Evolutionary conservation across 768 basidiomycete species (phyloP).

Genomic region (Pleurotus tuoliensis): DNA sequence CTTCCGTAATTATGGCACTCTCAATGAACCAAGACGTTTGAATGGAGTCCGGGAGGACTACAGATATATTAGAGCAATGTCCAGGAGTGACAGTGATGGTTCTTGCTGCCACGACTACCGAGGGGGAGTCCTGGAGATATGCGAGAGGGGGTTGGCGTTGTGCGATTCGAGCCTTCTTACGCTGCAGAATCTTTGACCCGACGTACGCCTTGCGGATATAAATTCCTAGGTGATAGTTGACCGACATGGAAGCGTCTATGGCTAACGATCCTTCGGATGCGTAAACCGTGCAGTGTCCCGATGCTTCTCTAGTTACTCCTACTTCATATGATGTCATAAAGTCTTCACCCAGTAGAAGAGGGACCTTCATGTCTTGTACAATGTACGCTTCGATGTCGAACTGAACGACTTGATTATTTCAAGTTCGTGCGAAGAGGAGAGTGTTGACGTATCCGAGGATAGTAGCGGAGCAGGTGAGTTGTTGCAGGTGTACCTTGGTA

Average conservation of each 20-base stretch:
- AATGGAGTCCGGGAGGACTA: not conserved
- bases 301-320: constrained; percentile 4
- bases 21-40: constrained; percentile 14
- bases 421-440: constrained; percentile 4
- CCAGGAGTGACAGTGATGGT: too few species aligned
- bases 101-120: too few species aligned
- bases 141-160: too few species aligned
- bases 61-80: too few species aligned
- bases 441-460: constrained; percentile 16
- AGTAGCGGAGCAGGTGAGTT: constrained; percentile 4
- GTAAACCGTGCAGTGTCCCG: constrained; percentile 5
- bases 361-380: constrained; percentile 20
- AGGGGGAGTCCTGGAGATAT: too few species aligned
- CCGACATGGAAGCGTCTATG: constrained; percentile 7
- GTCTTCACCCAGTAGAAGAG: constrained; percentile 24
- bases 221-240: constrained; percentile 5
- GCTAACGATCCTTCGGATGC: not conserved
- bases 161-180: too few species aligned
- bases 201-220: not conserved
- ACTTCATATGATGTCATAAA: constrained; percentile 21
- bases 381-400: constrained; percentile 21
- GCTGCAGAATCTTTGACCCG: too few species aligned
- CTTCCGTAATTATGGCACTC: constrained; percentile 9
- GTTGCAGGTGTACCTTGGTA: not conserved
- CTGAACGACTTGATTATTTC: constrained; percentile 1